Conservation (phyloP, 2,329 filamentous ascomycete genomes). For the Nigrograna mackinnonii region DNA sequence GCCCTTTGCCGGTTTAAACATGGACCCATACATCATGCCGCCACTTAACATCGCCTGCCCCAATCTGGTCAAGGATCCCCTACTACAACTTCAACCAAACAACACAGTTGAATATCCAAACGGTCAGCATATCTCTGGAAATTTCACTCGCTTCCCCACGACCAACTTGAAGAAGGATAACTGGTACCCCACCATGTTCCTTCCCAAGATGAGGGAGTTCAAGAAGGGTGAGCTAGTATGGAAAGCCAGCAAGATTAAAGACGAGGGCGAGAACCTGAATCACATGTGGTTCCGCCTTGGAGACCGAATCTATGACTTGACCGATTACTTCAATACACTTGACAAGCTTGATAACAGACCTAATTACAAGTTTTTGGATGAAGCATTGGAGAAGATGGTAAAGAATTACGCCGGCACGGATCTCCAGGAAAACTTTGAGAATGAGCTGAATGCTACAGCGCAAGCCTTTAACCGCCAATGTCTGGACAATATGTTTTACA, state of each 20-base stretch:
- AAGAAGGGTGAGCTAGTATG: conserved; percentile 87
- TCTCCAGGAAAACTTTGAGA: conserved; percentile 69
- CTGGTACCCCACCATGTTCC: conserved; percentile 79
- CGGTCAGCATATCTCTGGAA: conserved; percentile 74
- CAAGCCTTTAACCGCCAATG: conserved; percentile 77
- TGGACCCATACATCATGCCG: conserved; percentile 84
- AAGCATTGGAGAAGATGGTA: conserved; percentile 68
- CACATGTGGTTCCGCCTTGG: conserved; percentile 82
- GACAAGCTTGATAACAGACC: conserved; percentile 59
- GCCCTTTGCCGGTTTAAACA: conserved; percentile 74
- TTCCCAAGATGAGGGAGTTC: conserved; percentile 80
- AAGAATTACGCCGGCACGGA: conserved; percentile 78
- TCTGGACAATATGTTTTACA: conserved; percentile 80
- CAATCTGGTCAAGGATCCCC: conserved; percentile 66
- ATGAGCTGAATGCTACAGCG: conserved; percentile 53
- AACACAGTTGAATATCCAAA: conserved; percentile 59
- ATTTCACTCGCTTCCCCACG: conserved; percentile 56
- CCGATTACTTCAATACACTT: conserved; percentile 84
- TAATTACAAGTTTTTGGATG: conserved; percentile 73
- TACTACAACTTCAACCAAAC: conserved; percentile 65
- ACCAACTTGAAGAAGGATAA: conserved; percentile 62
- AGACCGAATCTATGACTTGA: conserved; percentile 81
- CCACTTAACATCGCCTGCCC: conserved; percentile 77
- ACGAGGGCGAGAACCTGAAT: conserved; percentile 67
- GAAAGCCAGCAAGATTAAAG: conserved; percentile 61